Conservation (phyloP, 305 asterid genomes). For the Fraxinus sp. region DNA sequence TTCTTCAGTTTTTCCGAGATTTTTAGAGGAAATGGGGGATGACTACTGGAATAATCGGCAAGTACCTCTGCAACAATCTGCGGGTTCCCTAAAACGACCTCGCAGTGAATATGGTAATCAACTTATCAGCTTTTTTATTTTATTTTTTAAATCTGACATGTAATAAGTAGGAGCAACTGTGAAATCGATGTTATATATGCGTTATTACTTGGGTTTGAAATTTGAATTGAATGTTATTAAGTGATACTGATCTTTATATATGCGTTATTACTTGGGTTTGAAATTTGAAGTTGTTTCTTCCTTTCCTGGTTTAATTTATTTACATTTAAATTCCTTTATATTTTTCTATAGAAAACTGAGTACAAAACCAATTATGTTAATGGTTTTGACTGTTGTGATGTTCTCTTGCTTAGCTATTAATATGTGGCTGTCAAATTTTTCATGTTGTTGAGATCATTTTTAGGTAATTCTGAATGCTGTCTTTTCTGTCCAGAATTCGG, state of each 20-base stretch:
- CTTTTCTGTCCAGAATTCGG: background rate
- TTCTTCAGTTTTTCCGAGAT: background rate
- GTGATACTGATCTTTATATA: background rate
- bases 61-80: slow-evolving; percentile 26
- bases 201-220: background rate
- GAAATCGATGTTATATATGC: background rate
- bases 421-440: background rate
- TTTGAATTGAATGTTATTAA: background rate
- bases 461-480: background rate
- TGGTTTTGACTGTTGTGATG: background rate
- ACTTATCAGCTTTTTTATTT: background rate
- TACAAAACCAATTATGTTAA: background rate
- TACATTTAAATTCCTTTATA: background rate
- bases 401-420: background rate
- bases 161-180: background rate
- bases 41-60: slow-evolving; percentile 42
- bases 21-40: slow-evolving; percentile 37
- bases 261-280: too few species aligned
- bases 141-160: background rate
- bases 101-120: slow-evolving; percentile 42
- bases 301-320: background rate
- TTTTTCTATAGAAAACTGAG: background rate
- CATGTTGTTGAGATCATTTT: background rate
- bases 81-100: slow-evolving; percentile 42
- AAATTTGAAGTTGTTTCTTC: background rate